Evolutionary conservation across 108 stramenopile species (phyloP).

Genomic region (Nitzschia sp.): DNA sequence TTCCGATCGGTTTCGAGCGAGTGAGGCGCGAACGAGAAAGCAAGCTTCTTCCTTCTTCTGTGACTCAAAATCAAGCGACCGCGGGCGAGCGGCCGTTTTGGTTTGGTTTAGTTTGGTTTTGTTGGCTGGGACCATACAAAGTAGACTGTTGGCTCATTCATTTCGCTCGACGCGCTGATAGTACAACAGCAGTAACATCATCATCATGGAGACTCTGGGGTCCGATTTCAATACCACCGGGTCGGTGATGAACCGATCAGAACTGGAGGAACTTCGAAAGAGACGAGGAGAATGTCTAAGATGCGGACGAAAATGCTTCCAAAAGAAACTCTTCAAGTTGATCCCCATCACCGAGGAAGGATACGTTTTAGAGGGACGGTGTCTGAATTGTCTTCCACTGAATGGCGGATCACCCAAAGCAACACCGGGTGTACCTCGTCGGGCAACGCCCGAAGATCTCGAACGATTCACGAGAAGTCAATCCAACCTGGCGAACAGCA

Average conservation of each 20-base stretch:
- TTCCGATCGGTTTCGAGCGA: too few species aligned
- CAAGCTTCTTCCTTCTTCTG: too few species aligned
- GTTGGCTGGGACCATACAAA: too few species aligned
- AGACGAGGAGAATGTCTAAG: constrained; percentile 75
- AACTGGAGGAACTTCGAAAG: constrained; percentile 55
- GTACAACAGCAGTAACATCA: neutral
- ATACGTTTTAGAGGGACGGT: constrained; percentile 68
- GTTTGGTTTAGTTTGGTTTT: too few species aligned
- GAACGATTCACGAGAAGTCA: constrained; percentile 35
- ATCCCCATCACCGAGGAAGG: constrained; percentile 63
- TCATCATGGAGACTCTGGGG: constrained; percentile 63
- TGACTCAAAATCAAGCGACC: too few species aligned
- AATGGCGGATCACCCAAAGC: constrained; percentile 2
- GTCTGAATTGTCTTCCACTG: constrained; percentile 61
- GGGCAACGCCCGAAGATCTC: constrained; percentile 28
- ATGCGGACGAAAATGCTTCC: constrained; percentile 73
- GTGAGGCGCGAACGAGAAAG: too few species aligned
- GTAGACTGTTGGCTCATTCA: neutral
- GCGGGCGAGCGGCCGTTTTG: too few species aligned
- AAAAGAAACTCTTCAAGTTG: constrained; percentile 76
- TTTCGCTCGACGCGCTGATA: neutral
- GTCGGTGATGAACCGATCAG: constrained; percentile 55
- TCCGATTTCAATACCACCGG: constrained; percentile 68
- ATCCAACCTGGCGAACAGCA: constrained; percentile 28
- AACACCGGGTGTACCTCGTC: constrained; percentile 14